Percentiles rank a stretch among this genome's conserved stretches.
Conservation (phyloP, 108 stramenopile species). For the Parietichytrium sp. region DNA sequence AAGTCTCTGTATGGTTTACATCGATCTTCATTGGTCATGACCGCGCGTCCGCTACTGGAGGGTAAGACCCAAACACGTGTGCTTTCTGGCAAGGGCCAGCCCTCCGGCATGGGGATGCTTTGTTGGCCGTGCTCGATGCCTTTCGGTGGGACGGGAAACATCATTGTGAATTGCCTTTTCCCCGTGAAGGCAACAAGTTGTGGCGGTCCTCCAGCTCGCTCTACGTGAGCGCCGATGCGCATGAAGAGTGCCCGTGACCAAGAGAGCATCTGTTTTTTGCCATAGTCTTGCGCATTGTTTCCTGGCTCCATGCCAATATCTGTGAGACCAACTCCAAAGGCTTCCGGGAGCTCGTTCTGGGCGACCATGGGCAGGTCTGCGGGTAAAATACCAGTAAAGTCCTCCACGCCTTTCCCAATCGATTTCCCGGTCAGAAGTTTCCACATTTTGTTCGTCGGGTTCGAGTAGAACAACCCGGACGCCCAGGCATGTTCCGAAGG, state of each 20-base stretch:
- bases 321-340: neutral
- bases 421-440: conserved; percentile 1
- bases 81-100: neutral
- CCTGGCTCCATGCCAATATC: conserved; percentile 26
- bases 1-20: neutral
- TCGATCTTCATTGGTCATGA: neutral
- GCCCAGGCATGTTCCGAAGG: conserved; percentile 22
- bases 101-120: neutral
- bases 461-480: neutral
- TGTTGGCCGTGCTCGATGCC: neutral
- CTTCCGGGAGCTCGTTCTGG: neutral
- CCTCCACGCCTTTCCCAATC: neutral
- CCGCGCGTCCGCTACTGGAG: neutral
- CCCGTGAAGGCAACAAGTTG: conserved; percentile 19
- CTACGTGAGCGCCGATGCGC: neutral
- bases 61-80: conserved; percentile 14
- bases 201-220: neutral
- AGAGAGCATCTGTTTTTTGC: neutral
- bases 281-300: neutral
- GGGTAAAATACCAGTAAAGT: neutral
- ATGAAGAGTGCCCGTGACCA: neutral
- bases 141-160: neutral
- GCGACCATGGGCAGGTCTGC: neutral
- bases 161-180: conserved; percentile 18
- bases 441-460: conserved; percentile 23